phyloP scores from a whole-genome alignment of 768 basidiomycete species.

The Serendipita indica region DNA sequence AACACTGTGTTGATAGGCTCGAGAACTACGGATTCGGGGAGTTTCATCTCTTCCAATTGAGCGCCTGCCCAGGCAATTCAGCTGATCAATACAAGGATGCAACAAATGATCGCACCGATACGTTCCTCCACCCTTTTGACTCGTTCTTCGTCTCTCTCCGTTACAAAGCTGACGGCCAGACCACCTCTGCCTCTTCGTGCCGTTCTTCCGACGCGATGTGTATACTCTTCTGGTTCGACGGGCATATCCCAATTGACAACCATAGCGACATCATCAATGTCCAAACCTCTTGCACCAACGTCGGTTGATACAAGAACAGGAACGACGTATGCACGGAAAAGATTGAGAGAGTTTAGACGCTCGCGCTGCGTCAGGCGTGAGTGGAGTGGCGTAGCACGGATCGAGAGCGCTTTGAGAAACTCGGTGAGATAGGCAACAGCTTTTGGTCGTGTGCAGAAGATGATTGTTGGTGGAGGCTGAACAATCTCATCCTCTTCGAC shows the following conservation, averaged over 20 bases:
- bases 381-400: constrained; percentile 81
- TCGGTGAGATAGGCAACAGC: constrained; percentile 82
- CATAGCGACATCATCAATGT: constrained; percentile 91
- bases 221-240: constrained; percentile 79
- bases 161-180: constrained; percentile 85
- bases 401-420: constrained; percentile 59
- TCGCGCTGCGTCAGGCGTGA: constrained; percentile 88
- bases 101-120: constrained; percentile 46
- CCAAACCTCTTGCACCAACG: constrained; percentile 87
- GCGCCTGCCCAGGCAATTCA: constrained; percentile 35
- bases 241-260: constrained; percentile 98
- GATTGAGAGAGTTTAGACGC: constrained; percentile 63
- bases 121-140: constrained; percentile 72
- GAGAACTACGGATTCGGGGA: constrained; percentile 71
- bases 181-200: constrained; percentile 84
- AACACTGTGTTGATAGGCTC: constrained; percentile 80
- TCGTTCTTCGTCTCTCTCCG: constrained; percentile 79
- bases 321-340: constrained; percentile 74
- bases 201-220: constrained; percentile 88
- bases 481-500: constrained; percentile 25
- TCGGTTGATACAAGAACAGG: constrained; percentile 91
- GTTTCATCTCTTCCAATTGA: constrained; percentile 52
- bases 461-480: constrained; percentile 89
- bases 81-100: background rate
- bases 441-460: constrained; percentile 74